These are phyloP conservation scores for Ceratobasidium sp. DNA, from an alignment of 1,284 basidiomycete species.

Conservation along the genomic window DNA sequence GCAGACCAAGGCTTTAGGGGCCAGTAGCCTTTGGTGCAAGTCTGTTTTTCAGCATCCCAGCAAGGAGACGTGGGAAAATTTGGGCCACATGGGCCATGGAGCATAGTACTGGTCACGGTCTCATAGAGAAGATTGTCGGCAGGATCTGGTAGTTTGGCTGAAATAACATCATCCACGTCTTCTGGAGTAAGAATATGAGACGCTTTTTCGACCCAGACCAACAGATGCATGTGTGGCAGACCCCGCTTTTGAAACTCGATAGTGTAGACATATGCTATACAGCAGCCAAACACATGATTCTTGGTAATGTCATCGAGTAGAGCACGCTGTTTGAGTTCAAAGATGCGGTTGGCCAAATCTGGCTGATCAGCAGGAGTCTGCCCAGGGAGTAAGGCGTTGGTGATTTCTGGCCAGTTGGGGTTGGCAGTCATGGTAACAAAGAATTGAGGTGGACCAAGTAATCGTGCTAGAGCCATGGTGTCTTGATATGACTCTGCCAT, in stretches of 20 bases:
- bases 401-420: slow-evolving; percentile 63
- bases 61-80: slow-evolving; percentile 57
- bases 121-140: slow-evolving; percentile 59
- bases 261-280: slow-evolving; percentile 59
- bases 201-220: slow-evolving; percentile 54
- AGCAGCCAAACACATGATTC: slow-evolving; percentile 55
- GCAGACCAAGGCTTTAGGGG: slow-evolving; percentile 58
- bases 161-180: slow-evolving; percentile 60
- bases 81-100: slow-evolving; percentile 63
- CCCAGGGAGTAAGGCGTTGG: slow-evolving; percentile 57
- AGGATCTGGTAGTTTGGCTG: slow-evolving; percentile 61
- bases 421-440: slow-evolving; percentile 67
- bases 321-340: slow-evolving; percentile 60
- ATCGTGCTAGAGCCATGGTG: slow-evolving; percentile 60
- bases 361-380: slow-evolving; percentile 62
- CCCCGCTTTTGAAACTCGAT: slow-evolving; percentile 68
- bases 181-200: slow-evolving; percentile 56
- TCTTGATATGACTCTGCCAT: slow-evolving; percentile 64
- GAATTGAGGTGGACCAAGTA: slow-evolving; percentile 58
- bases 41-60: slow-evolving; percentile 47
- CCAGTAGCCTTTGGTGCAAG: slow-evolving; percentile 60
- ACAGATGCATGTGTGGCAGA: slow-evolving; percentile 64
- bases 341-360: slow-evolving; percentile 64
- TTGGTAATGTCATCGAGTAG: slow-evolving; percentile 60
- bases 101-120: slow-evolving; percentile 58